Evolutionary conservation across 805 yeast genomes (phyloP).

Genomic region (Lipomyces anomalus): DNA sequence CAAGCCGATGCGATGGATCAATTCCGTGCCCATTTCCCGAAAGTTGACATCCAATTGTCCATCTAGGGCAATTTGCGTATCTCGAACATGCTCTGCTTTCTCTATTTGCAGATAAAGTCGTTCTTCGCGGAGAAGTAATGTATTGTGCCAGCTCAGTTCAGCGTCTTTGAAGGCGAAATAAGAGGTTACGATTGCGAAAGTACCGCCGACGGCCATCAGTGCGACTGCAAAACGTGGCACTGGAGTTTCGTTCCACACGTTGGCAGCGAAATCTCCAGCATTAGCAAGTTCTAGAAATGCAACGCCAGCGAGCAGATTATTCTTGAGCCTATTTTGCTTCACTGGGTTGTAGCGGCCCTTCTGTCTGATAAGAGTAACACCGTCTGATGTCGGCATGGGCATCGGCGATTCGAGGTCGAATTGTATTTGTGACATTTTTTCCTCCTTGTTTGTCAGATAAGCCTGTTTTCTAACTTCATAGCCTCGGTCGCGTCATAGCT

Average conservation of each 20-base stretch:
- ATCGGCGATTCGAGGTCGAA: no score
- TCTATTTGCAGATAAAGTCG: background rate
- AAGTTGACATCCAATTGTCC: background rate
- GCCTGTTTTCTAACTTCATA: no score
- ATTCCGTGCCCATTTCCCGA: background rate
- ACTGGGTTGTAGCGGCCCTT: background rate
- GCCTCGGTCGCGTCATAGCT: no score
- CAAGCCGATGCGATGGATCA: background rate
- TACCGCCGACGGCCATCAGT: background rate
- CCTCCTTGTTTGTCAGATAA: no score
- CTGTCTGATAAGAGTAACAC: no score
- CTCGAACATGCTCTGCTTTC: background rate
- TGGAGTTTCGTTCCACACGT: background rate
- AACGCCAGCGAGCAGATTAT: background rate
- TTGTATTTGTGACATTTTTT: no score
- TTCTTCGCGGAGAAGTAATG: background rate
- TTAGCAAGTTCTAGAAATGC: background rate
- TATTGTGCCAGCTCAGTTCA: background rate
- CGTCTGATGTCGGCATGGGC: no score
- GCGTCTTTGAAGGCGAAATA: background rate
- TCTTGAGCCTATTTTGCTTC: background rate
- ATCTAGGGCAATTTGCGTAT: background rate
- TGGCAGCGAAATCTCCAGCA: conserved; percentile 1
- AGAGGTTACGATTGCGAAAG: background rate
- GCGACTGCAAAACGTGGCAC: background rate